phyloP scores from a whole-genome alignment of 768 basidiomycete genomes.

The Hysterangium stoloniferum region DNA sequence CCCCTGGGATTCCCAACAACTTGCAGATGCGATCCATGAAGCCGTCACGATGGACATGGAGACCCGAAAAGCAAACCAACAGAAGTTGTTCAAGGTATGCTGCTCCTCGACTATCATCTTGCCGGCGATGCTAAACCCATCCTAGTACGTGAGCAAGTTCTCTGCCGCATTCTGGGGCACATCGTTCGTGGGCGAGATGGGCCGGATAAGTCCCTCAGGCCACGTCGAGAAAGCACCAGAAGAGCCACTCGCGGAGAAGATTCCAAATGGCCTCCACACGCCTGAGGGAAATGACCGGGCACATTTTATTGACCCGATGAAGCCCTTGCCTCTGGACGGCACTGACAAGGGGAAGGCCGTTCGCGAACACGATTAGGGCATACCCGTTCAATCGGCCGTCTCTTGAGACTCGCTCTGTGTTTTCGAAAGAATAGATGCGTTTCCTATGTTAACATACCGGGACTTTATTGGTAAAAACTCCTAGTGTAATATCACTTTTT shows the following conservation, averaged over 20 bases:
- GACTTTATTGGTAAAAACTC: too few relatives aligned
- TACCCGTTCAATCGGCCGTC: too few relatives aligned
- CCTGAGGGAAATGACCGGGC: background rate
- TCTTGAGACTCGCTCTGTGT: too few relatives aligned
- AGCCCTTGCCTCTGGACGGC: background rate
- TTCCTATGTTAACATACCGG: too few relatives aligned
- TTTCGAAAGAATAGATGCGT: too few relatives aligned
- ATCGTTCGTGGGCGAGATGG: conserved; percentile 83
- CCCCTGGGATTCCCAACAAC: conserved; percentile 98
- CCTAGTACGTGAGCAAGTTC: conserved; percentile 83
- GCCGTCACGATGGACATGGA: conserved; percentile 85
- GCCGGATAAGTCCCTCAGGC: conserved; percentile 19
- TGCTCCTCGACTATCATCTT: background rate
- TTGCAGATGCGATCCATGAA: conserved; percentile 94
- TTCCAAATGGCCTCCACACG: background rate
- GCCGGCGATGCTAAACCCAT: background rate
- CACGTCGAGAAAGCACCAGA: conserved; percentile 2
- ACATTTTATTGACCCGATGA: background rate
- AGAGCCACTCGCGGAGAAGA: background rate
- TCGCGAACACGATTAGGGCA: background rate
- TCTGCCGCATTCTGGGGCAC: conserved; percentile 90
- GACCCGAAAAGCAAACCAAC: conserved; percentile 83
- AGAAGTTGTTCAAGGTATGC: conserved; percentile 81
- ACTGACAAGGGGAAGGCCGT: conserved; percentile 7
- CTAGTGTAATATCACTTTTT: too few relatives aligned